phyloP scores from a whole-genome alignment of 2,329 filamentous ascomycete species.

The Epicoccum sorghinum region DNA sequence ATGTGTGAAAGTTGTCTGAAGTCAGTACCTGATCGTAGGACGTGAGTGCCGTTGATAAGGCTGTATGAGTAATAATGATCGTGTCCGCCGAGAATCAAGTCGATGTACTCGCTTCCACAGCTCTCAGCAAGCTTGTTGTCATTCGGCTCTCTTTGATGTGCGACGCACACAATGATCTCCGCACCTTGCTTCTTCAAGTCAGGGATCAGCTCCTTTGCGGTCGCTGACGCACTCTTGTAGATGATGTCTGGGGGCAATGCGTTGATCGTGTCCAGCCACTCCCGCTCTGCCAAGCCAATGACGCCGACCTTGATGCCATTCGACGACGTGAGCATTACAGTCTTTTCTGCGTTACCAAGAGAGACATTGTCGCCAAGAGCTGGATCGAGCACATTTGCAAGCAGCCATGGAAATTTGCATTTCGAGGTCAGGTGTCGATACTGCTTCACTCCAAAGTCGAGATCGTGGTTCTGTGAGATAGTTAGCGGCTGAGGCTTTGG shows the following conservation, averaged over 20 bases:
- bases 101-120: constrained; percentile 72
- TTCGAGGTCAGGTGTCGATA: constrained; percentile 74
- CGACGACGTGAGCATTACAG: constrained; percentile 76
- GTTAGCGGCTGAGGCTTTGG: constrained; percentile 18
- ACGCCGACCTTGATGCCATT: constrained; percentile 87
- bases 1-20: constrained; percentile 93
- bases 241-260: constrained; percentile 79
- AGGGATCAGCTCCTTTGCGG: constrained; percentile 77
- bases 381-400: constrained; percentile 87
- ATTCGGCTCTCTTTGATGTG: constrained; percentile 87
- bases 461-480: constrained; percentile 75
- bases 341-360: constrained; percentile 76
- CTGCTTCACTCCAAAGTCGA: constrained; percentile 87
- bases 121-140: constrained; percentile 84
- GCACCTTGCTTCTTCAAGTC: constrained; percentile 75
- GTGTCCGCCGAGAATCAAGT: constrained; percentile 86
- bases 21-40: constrained; percentile 86
- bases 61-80: constrained; percentile 87
- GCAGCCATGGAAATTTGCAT: constrained; percentile 86
- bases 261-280: constrained; percentile 91
- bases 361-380: constrained; percentile 76
- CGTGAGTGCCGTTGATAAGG: constrained; percentile 78
- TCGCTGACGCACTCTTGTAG: constrained; percentile 78
- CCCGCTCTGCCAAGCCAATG: constrained; percentile 83
- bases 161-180: constrained; percentile 81